Evolutionary conservation across 2,329 filamentous ascomycete genomes (phyloP), one percentile per base, ranked within the genome.

Genomic region (Cladophialophora chaetospira): DNA sequence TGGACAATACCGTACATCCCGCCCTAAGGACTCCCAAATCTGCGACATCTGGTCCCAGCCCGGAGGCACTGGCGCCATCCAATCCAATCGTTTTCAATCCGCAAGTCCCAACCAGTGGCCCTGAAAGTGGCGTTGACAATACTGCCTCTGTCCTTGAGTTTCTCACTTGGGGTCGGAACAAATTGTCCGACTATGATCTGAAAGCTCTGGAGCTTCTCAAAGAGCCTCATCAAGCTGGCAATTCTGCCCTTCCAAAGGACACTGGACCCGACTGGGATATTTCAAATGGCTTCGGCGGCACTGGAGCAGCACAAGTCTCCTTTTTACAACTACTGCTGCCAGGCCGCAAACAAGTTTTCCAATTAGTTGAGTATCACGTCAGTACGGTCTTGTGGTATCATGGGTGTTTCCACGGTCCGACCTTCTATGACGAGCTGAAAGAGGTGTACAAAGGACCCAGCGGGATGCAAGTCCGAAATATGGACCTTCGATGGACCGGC

Each of bases 91-190:
- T 46, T 35, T 28, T 50, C 17, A 33, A 31, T 5, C 23, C 36
- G 9, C 11, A 23, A 8, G 28, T 33, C 10, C 35, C 50, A 23
- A 28, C 33, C 26, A 58, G 51, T 45, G 31, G 45, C 10, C 23
- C 54, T 17, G 42, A 42, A 5, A 23, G 31, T 10, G 56, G 53
- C 38, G 35, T 51, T 31, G 55, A 63, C 28, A 59, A 57, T 46
- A 53, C 57, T 35, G 53, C 57, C 11, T 53, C 49, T 17, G 74
- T 79, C 2, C 69, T 79, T 0, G 77, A 79, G 53, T 79, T 78
- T 43, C 68, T 79, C 2, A 75, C 77, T 1, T 79, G 77, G 77
- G 77, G 77, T 6, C 71, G 76, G 13, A 69, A 49, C n/a, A 64
- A 60, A 36, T 43, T 63, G 13, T 61, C 63, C 19, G 62, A 64